Base-by-base conservation (phyloP, 495 filamentous ascomycete species). In the Trichoderma virens region DNA sequence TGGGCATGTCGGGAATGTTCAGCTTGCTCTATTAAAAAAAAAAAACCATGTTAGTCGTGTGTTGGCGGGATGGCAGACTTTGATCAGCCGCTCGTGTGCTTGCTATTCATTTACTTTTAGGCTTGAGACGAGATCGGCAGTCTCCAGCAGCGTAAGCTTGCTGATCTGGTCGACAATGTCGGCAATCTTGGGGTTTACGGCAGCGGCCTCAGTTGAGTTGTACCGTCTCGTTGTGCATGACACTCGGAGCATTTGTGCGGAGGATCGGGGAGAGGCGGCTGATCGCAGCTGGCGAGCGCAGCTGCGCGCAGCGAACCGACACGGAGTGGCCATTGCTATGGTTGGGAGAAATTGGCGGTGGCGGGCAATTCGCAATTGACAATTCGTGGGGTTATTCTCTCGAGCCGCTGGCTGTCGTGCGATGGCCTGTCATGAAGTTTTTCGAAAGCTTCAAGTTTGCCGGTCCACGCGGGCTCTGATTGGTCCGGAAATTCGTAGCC, bases 91-190 rank as follows among this genome's bases (percentile, higher is more conserved):
- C 16, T 18, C 31, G 30, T 28, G 56, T 14, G 56, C 1, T 25
- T 14, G 51, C 54, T 64, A 59, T 30, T 25, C 25, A 51, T 72
- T 67, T 71, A 79, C 95, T 88, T 98, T 99, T 69, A 99, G 79
- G 72, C 85, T 90, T 43, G 92, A 83, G 32, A 99, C 94, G 23
- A 99, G 80, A 74, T 97, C 93, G 45, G 95, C 93, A 7, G 95
- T 99, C 83, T 99, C 95, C 70, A 99, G 78, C 64, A 99, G 82
- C 23, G 92, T 99, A 83, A 99, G 89, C 86, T 92, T 86, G 77
- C 92, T 93, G 73, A 99, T 98, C 76, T 98, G 92, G 77, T 98
- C 94, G 65, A 99, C 94, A 70, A 99, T 98, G 61, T 83, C 83
- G 61, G 85, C 69, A 69, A 99, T 94, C 83, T 98, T 98, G 31